These are phyloP conservation scores for Neocucurbitaria cava DNA, from an alignment of 2,329 filamentous ascomycete species.

Conservation along the genomic window DNA sequence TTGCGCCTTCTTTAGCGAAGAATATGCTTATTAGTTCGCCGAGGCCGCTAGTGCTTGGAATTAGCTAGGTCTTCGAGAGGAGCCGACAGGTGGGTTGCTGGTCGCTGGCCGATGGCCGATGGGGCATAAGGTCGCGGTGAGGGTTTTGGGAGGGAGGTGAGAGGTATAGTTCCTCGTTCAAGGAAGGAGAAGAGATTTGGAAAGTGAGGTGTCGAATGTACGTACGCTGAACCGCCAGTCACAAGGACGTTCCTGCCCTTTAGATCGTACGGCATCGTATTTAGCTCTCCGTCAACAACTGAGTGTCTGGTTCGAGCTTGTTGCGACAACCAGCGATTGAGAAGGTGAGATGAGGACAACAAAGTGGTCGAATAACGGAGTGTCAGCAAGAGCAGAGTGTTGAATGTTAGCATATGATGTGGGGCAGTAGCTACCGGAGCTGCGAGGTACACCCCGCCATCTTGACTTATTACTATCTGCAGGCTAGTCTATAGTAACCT, in stretches of 20 bases:
- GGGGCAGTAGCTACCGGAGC: neutral
- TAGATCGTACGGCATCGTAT: slow-evolving; percentile 67
- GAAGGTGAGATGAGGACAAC: no score
- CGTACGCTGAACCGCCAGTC: slow-evolving; percentile 69
- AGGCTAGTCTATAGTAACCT: no score
- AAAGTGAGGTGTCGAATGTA: neutral
- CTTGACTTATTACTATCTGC: neutral
- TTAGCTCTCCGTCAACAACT: neutral
- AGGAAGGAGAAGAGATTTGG: neutral
- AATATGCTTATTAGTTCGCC: slow-evolving; percentile 72
- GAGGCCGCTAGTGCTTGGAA: slow-evolving; percentile 63
- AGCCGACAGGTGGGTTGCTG: no score
- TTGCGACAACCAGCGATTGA: no score
- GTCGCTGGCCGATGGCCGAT: no score
- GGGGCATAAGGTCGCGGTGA: neutral
- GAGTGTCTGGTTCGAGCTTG: no score
- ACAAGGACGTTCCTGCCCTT: slow-evolving; percentile 68
- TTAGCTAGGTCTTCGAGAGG: neutral
- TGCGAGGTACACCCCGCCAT: neutral
- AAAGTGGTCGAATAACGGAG: no score
- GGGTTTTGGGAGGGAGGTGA: neutral
- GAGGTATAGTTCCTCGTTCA: neutral
- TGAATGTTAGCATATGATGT: no score
- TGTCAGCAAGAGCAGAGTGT: no score
- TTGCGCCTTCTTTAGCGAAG: slow-evolving; percentile 72